These are phyloP conservation scores for Anthostomella pinea DNA, from an alignment of 2,329 filamentous ascomycete genomes.

Conservation along the genomic window DNA sequence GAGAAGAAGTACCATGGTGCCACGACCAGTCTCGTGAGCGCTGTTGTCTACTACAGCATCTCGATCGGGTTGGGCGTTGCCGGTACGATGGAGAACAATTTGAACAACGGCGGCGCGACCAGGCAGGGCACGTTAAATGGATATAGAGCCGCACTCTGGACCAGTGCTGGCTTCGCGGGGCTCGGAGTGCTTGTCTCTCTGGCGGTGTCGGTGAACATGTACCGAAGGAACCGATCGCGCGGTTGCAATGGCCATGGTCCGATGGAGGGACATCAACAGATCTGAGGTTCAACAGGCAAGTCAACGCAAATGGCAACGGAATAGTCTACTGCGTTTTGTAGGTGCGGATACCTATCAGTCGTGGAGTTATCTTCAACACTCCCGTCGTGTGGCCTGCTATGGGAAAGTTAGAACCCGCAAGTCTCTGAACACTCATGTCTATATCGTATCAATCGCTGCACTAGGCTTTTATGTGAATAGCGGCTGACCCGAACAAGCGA, in stretches of 20 bases:
- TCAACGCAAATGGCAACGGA: slow-evolving; percentile 1
- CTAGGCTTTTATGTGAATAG: too few species aligned
- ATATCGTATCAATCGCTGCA: too few species aligned
- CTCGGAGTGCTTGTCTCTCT: slow-evolving; percentile 19
- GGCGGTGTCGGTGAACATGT: slow-evolving; percentile 7
- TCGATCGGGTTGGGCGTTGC: slow-evolving; percentile 64
- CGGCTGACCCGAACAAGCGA: too few species aligned
- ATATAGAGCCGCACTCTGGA: slow-evolving; percentile 24
- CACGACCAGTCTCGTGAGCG: slow-evolving; percentile 32
- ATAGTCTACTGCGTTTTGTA: too few species aligned
- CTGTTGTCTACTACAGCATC: slow-evolving; percentile 67
- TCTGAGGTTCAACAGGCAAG: slow-evolving; percentile 7
- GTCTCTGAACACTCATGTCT: too few species aligned
- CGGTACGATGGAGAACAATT: slow-evolving; percentile 55
- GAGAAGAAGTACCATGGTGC: slow-evolving; percentile 36
- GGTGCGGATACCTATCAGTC: too few species aligned
- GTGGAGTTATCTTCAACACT: too few species aligned
- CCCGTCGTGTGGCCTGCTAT: too few species aligned
- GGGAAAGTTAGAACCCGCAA: too few species aligned
- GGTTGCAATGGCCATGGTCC: slow-evolving; percentile 4
- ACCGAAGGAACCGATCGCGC: slow-evolving; percentile 5
- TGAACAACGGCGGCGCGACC: slow-evolving; percentile 20
- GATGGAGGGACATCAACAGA: slow-evolving; percentile 2
- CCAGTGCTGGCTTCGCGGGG: slow-evolving; percentile 21
- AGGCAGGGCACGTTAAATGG: slow-evolving; percentile 16